Percentiles rank a stretch among this genome's conserved stretches.
These are phyloP conservation scores for Alternaria sp. DNA, from an alignment of 2,329 filamentous ascomycete genomes.

Conservation along the genomic window DNA sequence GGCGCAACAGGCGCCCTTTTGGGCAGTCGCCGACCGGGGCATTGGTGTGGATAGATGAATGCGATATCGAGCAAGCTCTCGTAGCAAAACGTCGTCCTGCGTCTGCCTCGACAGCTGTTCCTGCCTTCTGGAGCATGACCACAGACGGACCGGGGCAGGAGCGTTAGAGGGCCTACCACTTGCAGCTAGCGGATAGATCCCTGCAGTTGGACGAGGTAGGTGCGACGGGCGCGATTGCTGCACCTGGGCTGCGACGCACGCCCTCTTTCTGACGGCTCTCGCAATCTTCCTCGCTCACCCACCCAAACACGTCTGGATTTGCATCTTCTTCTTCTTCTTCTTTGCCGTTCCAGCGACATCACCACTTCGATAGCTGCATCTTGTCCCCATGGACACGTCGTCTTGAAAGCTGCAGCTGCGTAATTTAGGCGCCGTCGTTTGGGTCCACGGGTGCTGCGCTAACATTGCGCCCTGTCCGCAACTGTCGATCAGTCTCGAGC, in stretches of 20 bases:
- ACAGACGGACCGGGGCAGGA: slow-evolving; percentile 7
- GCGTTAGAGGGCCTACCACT: slow-evolving; percentile 5
- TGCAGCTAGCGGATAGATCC: slow-evolving; percentile 11
- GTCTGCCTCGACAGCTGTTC: slow-evolving; percentile 5
- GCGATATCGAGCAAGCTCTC: neutral
- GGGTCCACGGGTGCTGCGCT: slow-evolving; percentile 14
- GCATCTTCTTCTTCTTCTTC: neutral
- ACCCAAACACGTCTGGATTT: neutral
- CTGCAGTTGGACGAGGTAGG: slow-evolving; percentile 10
- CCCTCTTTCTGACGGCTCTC: slow-evolving; percentile 1
- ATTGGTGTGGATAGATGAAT: neutral
- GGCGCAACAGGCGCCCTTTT: neutral
- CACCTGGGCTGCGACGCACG: slow-evolving; percentile 1
- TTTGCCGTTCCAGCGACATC: neutral
- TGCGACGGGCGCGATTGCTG: slow-evolving; percentile 15
- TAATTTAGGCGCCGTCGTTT: slow-evolving; percentile 14
- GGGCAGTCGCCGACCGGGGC: neutral
- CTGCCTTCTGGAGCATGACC: slow-evolving; percentile 1
- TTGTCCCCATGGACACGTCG: slow-evolving; percentile 1
- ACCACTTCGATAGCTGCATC: neutral
- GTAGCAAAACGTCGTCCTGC: neutral
- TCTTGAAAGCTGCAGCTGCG: slow-evolving; percentile 8
- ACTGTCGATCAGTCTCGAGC: slow-evolving; percentile 20
- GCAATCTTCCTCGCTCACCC: slow-evolving; percentile 12
- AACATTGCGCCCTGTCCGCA: slow-evolving; percentile 13